Percentiles rank a stretch among this genome's conserved stretches.
These are phyloP conservation scores for Syncephalastrum sp. DNA, from an alignment of 371 early-diverging fungal genomes.

Conservation along the genomic window DNA sequence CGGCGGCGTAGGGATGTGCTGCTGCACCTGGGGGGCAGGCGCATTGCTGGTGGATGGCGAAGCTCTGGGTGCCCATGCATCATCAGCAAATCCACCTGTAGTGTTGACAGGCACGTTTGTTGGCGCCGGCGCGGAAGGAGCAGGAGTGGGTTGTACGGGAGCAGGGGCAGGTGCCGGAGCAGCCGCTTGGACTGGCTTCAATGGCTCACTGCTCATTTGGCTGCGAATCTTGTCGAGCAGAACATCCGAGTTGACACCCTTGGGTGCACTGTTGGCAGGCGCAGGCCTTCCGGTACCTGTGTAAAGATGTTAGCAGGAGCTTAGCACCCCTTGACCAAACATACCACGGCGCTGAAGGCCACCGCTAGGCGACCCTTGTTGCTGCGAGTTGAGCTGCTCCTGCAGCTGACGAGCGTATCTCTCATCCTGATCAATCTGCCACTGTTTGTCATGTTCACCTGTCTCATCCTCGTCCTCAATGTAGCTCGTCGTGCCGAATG, in stretches of 20 bases:
- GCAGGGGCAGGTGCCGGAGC: slow-evolving; percentile 9
- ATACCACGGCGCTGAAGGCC: slow-evolving; percentile 38
- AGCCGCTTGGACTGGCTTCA: slow-evolving; percentile 30
- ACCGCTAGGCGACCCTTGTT: slow-evolving; percentile 12
- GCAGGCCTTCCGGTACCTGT: slow-evolving; percentile 44
- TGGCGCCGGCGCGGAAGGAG: slow-evolving; percentile 2
- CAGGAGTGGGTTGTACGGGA: slow-evolving; percentile 4
- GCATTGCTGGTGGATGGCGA: slow-evolving; percentile 12
- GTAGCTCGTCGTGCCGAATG: slow-evolving; percentile 43
- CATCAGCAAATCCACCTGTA: slow-evolving; percentile 50
- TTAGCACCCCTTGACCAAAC: slow-evolving; percentile 12
- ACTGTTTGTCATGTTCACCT: slow-evolving; percentile 17
- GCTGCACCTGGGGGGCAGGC: slow-evolving; percentile 13
- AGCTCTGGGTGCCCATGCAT: slow-evolving; percentile 52
- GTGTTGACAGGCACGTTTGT: not conserved
- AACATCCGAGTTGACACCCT: slow-evolving; percentile 26
- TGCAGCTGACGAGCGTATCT: slow-evolving; percentile 78
- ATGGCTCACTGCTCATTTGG: slow-evolving; percentile 26
- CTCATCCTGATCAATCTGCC: slow-evolving; percentile 69
- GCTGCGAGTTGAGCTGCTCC: slow-evolving; percentile 50
- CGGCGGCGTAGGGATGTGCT: slow-evolving; percentile 12
- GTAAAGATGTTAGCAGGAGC: slow-evolving; percentile 13
- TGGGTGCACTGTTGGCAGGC: slow-evolving; percentile 39
- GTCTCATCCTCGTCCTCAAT: slow-evolving; percentile 35
- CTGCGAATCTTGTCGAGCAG: slow-evolving; percentile 28